Evolutionary conservation across 163 green algal species (phyloP).

Genomic region (Scenedesmus sp.): DNA sequence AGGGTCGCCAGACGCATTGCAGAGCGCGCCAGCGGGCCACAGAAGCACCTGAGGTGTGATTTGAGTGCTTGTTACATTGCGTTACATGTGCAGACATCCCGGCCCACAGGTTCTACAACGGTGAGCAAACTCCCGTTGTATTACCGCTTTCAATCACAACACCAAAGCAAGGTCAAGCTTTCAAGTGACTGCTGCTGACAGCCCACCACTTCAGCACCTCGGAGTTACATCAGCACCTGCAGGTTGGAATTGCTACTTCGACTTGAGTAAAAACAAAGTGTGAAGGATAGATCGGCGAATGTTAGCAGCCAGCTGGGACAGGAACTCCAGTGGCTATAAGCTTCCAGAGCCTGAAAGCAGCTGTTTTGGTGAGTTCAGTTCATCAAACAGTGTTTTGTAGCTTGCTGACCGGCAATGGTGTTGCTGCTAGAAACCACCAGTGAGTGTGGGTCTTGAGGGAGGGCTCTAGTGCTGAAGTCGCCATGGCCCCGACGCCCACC

Average conservation of each 20-base stretch:
- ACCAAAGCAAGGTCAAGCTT: neutral
- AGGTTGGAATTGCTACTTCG: neutral
- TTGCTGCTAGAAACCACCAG: neutral
- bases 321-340: neutral
- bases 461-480: neutral
- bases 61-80: neutral
- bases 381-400: neutral
- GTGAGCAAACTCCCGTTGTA: neutral
- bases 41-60: neutral
- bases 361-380: neutral
- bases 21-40: neutral
- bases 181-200: neutral
- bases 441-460: neutral
- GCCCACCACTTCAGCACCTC: conserved; percentile 12
- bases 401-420: neutral
- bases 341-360: neutral
- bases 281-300: neutral
- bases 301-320: neutral
- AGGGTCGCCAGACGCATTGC: no score
- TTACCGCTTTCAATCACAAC: neutral
- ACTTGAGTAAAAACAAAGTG: neutral
- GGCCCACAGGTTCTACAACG: neutral
- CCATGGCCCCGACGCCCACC: neutral
- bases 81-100: neutral
- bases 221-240: conserved; percentile 4